phyloP scores from a whole-genome alignment of 2,329 filamentous ascomycete species.

The Aspergillus unguis region DNA sequence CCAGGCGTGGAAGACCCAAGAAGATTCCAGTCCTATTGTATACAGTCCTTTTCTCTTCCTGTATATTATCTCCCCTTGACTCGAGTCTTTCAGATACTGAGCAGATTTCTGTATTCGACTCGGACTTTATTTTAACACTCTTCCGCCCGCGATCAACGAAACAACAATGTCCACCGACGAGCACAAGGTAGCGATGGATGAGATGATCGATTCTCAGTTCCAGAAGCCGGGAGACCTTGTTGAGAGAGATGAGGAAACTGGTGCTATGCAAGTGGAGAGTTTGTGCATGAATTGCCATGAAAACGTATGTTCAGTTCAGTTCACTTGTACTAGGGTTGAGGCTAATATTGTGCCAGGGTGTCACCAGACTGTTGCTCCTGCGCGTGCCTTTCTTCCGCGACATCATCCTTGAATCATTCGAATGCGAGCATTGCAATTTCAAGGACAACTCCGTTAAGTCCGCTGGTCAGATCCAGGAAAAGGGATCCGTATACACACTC shows the following conservation, averaged over 20 bases:
- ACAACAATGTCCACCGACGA: conserved; percentile 28
- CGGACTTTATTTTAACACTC: background rate
- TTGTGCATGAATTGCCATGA: conserved; percentile 84
- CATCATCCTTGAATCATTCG: conserved; percentile 95
- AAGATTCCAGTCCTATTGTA: conserved; percentile 28
- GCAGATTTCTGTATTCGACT: background rate
- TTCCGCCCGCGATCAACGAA: background rate
- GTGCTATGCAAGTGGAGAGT: conserved; percentile 57
- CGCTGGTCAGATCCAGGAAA: conserved; percentile 86
- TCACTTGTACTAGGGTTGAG: background rate
- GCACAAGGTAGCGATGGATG: conserved; percentile 17
- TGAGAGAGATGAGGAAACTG: conserved; percentile 40
- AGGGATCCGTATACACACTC: conserved; percentile 79
- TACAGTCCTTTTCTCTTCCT: conserved; percentile 16
- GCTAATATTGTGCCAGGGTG: conserved; percentile 57
- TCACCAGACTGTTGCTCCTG: conserved; percentile 81
- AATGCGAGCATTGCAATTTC: conserved; percentile 83
- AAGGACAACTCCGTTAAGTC: conserved; percentile 93
- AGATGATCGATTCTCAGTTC: conserved; percentile 32
- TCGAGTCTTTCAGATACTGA: background rate
- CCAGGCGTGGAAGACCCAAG: conserved; percentile 23
- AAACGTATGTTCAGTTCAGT: conserved; percentile 60
- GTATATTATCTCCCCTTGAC: conserved; percentile 3
- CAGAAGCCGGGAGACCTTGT: conserved; percentile 39
- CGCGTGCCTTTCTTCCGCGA: conserved; percentile 96